Conservation (phyloP, 306 rosid genomes). For the Prosopis cineraria region DNA sequence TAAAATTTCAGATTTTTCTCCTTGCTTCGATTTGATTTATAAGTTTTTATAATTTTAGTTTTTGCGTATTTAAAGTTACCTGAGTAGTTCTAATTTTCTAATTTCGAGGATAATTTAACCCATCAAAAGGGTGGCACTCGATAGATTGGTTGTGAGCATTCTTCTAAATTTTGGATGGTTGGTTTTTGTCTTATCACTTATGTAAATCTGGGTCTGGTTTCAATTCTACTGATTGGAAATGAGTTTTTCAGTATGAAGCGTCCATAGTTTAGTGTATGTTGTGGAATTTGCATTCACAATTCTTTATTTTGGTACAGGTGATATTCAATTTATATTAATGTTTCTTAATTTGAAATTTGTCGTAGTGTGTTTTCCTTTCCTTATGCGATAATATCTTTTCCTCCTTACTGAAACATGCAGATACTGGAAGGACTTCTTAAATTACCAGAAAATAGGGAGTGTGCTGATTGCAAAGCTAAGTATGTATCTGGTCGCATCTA, state of each 20-base stretch:
- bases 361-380: conserved; percentile 10
- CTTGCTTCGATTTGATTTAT: background rate
- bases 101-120: background rate
- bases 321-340: conserved; percentile 15
- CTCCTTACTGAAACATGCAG: conserved; percentile 51
- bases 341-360: background rate
- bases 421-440: conserved; percentile 96
- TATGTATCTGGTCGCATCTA: conserved; percentile 51
- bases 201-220: conserved; percentile 15
- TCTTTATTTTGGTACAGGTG: background rate
- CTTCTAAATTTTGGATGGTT: background rate
- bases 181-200: background rate
- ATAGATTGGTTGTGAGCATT: conserved; percentile 4
- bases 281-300: conserved; percentile 17
- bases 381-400: conserved; percentile 23
- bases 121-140: background rate
- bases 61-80: background rate
- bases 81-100: conserved; percentile 6
- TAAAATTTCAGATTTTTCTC: background rate
- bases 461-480: conserved; percentile 99
- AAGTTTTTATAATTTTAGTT: background rate
- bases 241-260: conserved; percentile 13
- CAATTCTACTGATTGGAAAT: background rate
- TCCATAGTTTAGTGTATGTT: conserved; percentile 7
- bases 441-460: conserved; percentile 91